Base-by-base conservation (phyloP, 345 rosid genomes). In the Rhizophora apiculata region DNA sequence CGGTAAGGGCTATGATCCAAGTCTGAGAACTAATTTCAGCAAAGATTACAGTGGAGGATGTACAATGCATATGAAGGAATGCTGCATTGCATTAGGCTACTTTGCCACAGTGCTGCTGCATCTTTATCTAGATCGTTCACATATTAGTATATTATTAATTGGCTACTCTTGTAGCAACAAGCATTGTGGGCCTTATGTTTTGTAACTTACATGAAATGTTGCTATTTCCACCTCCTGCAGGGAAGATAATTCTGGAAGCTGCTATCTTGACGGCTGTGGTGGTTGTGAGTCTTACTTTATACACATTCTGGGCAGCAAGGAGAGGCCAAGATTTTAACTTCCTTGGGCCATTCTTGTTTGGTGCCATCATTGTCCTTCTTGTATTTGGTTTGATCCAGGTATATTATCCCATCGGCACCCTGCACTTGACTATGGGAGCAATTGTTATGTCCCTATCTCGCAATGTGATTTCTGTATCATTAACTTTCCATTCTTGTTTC, bases 271-370 rank as follows among this genome's bases (percentile, higher is more conserved):
- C 97, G 0, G 27, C 90, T n/a, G 84, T 74, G 29, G 88, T 93
- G 75, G 97, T 91, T 30, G 64, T 88, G 64, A 73, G 86, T n/a
- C 96, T 91, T 22, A 91, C 97, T 16, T 74, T 89, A 8, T 93
- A 89, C 83, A 93, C 98, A 10, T 93, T 91, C 82, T 93, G 98
- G 98, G 98, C 97, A 13, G 97, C 89, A 10, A 81, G 80, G 67
- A 89, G 90, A 76, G 97, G 98, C 76, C 81, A 91, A 18, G 96
- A 93, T 75, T 93, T 93, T 81, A 88, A 72, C 75, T 93, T 91
- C 82, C 91, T 93, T 10, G 96, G 96, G 5, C 98, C 96, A 51
- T 93, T 93, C 84, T 79, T 93, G 85, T 89, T 86, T 72, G 97
- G 95, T 60, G 91, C 94, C 3, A 0, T 91, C 67, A 62, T 88